Evolutionary conservation across 140 eudicot species (phyloP).

Genomic region (Erigeron philadelphicus): DNA sequence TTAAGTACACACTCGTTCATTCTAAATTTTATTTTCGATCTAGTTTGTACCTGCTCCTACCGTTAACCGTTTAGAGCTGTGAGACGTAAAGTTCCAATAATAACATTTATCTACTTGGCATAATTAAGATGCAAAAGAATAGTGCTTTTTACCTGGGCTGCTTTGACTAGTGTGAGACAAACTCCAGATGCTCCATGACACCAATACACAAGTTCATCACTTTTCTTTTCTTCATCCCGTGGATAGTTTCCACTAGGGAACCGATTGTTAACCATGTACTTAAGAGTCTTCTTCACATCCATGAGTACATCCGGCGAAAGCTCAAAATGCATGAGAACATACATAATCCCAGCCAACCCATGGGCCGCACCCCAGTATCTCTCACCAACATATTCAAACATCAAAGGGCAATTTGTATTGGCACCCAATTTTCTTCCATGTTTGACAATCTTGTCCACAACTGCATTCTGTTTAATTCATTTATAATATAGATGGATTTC

Average conservation of each 20-base stretch:
- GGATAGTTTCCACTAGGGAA: conserved; percentile 69
- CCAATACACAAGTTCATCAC: conserved; percentile 72
- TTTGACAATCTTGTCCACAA: conserved; percentile 48
- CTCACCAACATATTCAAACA: conserved; percentile 58
- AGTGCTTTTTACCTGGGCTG: conserved; percentile 50
- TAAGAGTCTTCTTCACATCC: conserved; percentile 59
- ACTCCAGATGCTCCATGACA: conserved; percentile 87
- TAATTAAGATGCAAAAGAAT: too few relatives aligned
- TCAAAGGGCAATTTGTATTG: conserved; percentile 49
- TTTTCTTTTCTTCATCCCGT: conserved; percentile 45
- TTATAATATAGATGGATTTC: not conserved
- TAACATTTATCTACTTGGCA: too few relatives aligned
- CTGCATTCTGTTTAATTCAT: conserved; percentile 28
- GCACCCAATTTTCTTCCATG: conserved; percentile 51
- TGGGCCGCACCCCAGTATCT: conserved; percentile 84
- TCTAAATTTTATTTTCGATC: too few relatives aligned
- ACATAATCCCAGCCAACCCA: conserved; percentile 72
- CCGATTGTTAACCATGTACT: conserved; percentile 57
- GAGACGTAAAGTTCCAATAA: too few relatives aligned
- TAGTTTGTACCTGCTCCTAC: too few relatives aligned
- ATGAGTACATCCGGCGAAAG: conserved; percentile 40
- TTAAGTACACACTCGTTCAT: too few relatives aligned
- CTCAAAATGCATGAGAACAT: conserved; percentile 53
- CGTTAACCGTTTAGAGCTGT: too few relatives aligned
- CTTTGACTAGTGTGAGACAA: conserved; percentile 65